Percentiles rank a stretch among this genome's conserved stretches.
phyloP scores from a whole-genome alignment of 23 red algal species.

The Agarophyton chilense region DNA sequence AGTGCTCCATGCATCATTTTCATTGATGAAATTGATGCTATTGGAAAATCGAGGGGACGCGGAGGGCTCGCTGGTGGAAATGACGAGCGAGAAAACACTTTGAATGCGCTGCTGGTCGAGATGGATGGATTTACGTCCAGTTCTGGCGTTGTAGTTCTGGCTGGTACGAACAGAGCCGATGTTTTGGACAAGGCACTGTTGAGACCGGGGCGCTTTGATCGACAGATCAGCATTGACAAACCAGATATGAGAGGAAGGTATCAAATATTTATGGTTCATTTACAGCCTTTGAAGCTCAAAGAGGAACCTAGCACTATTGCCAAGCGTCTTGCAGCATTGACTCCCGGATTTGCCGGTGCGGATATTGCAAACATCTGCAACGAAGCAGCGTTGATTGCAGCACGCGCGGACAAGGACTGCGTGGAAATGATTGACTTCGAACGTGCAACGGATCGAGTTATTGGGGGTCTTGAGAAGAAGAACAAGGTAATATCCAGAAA shows the following conservation, averaged over 20 bases:
- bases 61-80: constrained; percentile 95
- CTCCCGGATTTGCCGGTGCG: constrained; percentile 99
- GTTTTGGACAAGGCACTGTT: constrained; percentile 97
- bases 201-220: constrained; percentile 97
- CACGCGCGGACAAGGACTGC: constrained; percentile 67
- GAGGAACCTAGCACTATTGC: constrained; percentile 66
- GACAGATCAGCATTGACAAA: constrained; percentile 98
- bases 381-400: constrained; percentile 96
- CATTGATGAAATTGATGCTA: constrained; percentile 99
- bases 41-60: constrained; percentile 91
- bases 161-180: constrained; percentile 97
- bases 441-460: constrained; percentile 91
- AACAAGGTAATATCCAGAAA: constrained; percentile 92
- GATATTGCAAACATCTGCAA: constrained; percentile 99
- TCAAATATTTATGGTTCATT: constrained; percentile 97
- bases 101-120: constrained; percentile 98
- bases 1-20: constrained; percentile 98
- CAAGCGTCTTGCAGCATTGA: constrained; percentile 88
- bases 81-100: constrained; percentile 99
- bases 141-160: constrained; percentile 94
- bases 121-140: constrained; percentile 97
- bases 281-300: constrained; percentile 81
- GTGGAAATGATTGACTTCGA: constrained; percentile 96
- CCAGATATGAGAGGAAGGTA: constrained; percentile 94
- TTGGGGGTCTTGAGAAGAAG: constrained; percentile 98